These are phyloP conservation scores for Aspergillus bombycis DNA, from an alignment of 2,329 filamentous ascomycete species.

Conservation along the genomic window DNA sequence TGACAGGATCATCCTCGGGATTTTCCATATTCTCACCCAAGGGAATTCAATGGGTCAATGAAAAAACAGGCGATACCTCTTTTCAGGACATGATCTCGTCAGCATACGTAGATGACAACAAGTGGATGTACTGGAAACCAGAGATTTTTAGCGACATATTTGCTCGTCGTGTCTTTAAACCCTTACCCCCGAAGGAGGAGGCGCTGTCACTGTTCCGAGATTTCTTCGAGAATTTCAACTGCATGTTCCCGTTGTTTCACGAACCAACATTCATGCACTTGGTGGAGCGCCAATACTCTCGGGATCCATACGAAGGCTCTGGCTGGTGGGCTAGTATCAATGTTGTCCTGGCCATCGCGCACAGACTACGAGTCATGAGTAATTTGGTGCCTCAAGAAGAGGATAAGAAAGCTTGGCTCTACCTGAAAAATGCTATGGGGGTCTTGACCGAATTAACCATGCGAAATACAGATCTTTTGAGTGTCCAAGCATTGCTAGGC, in stretches of 20 bases:
- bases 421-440: constrained; percentile 94
- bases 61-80: constrained; percentile 92
- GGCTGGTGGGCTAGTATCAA: constrained; percentile 99
- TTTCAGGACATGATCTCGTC: constrained; percentile 95
- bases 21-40: constrained; percentile 99
- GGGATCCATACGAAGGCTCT: constrained; percentile 89
- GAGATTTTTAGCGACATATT: constrained; percentile 95
- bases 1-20: constrained; percentile 84
- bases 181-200: constrained; percentile 82
- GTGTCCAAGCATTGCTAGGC: constrained; percentile 88
- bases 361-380: constrained; percentile 91
- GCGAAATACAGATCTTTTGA: constrained; percentile 92
- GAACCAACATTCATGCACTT: constrained; percentile 98
- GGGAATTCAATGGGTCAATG: constrained; percentile 97
- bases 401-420: constrained; percentile 91
- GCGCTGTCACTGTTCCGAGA: constrained; percentile 86
- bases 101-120: constrained; percentile 89
- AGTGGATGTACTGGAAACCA: constrained; percentile 98
- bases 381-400: constrained; percentile 88
- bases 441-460: constrained; percentile 91
- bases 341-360: constrained; percentile 87
- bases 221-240: constrained; percentile 98
- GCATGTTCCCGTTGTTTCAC: constrained; percentile 96
- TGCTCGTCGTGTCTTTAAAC: constrained; percentile 78
- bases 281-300: constrained; percentile 89